These are phyloP conservation scores for Jaltomata sinuosa DNA, from an alignment of 257 asterid genomes.

Conservation along the genomic window DNA sequence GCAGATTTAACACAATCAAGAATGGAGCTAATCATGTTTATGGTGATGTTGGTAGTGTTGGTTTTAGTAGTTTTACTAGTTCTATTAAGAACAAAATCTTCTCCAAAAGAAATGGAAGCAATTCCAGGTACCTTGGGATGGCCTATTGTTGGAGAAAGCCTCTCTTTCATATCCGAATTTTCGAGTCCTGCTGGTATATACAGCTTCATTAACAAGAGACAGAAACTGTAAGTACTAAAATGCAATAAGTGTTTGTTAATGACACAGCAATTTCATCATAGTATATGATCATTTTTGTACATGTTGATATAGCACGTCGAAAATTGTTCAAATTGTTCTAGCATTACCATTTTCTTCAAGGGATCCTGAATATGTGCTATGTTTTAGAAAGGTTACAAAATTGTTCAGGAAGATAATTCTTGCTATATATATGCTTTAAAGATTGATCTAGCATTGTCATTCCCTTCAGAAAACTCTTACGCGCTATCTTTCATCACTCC, in stretches of 20 bases:
- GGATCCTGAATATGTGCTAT: too few relatives aligned
- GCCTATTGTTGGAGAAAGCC: conserved; percentile 80
- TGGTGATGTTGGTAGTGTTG: background rate
- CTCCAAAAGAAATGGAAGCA: conserved; percentile 48
- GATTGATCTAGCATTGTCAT: background rate
- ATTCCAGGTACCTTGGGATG: conserved; percentile 79
- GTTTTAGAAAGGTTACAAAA: background rate
- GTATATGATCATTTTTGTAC: background rate
- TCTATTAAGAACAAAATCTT: conserved; percentile 29
- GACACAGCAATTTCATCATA: background rate
- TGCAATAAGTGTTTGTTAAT: background rate
- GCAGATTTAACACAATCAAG: background rate
- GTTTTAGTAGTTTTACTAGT: background rate
- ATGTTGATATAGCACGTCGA: background rate
- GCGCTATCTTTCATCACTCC: background rate
- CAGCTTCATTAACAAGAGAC: conserved; percentile 74
- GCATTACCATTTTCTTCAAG: background rate
- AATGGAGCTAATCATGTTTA: conserved; percentile 9
- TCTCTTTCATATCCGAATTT: conserved; percentile 57
- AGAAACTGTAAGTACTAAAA: conserved; percentile 30
- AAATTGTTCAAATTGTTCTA: background rate
- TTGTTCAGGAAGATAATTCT: background rate
- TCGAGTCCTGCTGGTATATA: conserved; percentile 60
- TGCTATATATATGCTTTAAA: background rate
- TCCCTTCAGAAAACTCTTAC: background rate